Percentiles rank a stretch among this genome's conserved stretches.
phyloP scores from a whole-genome alignment of 208 protist species.

The Wallacemonas collosoma region DNA sequence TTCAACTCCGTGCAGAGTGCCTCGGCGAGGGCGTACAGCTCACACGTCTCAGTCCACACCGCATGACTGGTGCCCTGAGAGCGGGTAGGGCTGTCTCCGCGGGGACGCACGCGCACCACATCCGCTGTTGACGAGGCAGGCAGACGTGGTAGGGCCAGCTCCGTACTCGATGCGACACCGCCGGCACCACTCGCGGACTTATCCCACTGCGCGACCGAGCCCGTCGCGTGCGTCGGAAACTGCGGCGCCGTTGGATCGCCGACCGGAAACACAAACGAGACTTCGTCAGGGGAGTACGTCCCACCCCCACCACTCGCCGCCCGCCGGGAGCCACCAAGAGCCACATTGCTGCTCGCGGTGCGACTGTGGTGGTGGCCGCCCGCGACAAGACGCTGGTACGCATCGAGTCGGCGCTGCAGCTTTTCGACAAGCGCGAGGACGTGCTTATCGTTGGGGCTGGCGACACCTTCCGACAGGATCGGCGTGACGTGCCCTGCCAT shows the following conservation, averaged over 20 bases:
- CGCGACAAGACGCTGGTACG: slow-evolving; percentile 9
- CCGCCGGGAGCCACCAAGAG: background rate
- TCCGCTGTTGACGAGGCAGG: background rate
- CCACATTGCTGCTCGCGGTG: slow-evolving; percentile 9
- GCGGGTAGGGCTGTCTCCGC: background rate
- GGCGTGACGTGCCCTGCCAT: background rate
- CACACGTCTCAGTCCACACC: slow-evolving; percentile 59
- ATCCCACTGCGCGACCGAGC: background rate
- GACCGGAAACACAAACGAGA: slow-evolving; percentile 13
- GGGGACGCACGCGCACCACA: slow-evolving; percentile 3
- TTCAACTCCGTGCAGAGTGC: slow-evolving; percentile 75
- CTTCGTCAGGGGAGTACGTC: slow-evolving; percentile 1
- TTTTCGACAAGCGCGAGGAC: slow-evolving; percentile 8
- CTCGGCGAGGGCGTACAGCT: slow-evolving; percentile 68
- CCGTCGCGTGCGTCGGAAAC: background rate
- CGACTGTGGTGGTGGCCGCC: slow-evolving; percentile 6
- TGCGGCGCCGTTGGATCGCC: background rate
- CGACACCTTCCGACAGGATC: background rate
- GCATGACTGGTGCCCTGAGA: slow-evolving; percentile 4
- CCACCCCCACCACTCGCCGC: background rate
- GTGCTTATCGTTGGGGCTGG: slow-evolving; percentile 6
- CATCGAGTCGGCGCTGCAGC: slow-evolving; percentile 13
- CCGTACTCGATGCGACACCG: background rate
- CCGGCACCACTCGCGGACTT: background rate
- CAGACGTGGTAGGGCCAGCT: background rate